Percentiles rank a stretch among this genome's conserved stretches.
Evolutionary conservation across 164 flowering plant species (phyloP).

Genomic region (Chimonanthus praecox): DNA sequence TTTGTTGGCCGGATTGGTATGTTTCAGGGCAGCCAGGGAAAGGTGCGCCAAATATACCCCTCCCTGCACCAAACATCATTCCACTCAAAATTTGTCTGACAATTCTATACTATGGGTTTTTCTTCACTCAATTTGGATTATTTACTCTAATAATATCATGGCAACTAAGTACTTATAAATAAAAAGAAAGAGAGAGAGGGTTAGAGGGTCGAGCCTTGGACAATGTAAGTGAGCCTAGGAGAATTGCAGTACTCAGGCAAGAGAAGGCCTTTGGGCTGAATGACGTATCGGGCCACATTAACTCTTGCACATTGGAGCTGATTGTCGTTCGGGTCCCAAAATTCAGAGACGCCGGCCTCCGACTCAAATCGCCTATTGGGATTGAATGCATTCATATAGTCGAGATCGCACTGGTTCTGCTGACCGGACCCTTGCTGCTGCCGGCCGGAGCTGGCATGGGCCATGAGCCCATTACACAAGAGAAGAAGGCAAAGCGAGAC

Average conservation of each 20-base stretch:
- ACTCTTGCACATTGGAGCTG: too few relatives aligned
- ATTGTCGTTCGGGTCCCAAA: too few relatives aligned
- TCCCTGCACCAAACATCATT: conserved; percentile 25
- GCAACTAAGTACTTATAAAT: neutral
- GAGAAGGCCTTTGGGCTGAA: too few relatives aligned
- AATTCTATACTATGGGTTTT: neutral
- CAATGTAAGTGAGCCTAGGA: conserved; percentile 37
- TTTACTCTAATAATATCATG: neutral
- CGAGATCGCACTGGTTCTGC: conserved; percentile 30
- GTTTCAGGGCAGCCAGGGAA: conserved; percentile 69
- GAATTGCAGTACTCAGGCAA: conserved; percentile 23
- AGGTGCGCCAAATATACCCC: conserved; percentile 29
- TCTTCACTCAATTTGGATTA: neutral
- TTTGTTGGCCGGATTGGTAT: conserved; percentile 23
- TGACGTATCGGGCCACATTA: too few relatives aligned
- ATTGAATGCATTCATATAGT: conserved; percentile 33
- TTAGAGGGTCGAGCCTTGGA: neutral
- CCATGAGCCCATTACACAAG: conserved; percentile 9
- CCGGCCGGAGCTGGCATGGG: conserved; percentile 4
- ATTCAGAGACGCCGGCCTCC: conserved; percentile 35
- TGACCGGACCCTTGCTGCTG: conserved; percentile 12
- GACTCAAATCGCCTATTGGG: conserved; percentile 29
- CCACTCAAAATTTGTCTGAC: neutral
- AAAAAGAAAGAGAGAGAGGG: conserved; percentile 16
- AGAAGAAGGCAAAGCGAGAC: neutral